phyloP scores from a whole-genome alignment of 345 rosid species.

The Citrus australasica region DNA sequence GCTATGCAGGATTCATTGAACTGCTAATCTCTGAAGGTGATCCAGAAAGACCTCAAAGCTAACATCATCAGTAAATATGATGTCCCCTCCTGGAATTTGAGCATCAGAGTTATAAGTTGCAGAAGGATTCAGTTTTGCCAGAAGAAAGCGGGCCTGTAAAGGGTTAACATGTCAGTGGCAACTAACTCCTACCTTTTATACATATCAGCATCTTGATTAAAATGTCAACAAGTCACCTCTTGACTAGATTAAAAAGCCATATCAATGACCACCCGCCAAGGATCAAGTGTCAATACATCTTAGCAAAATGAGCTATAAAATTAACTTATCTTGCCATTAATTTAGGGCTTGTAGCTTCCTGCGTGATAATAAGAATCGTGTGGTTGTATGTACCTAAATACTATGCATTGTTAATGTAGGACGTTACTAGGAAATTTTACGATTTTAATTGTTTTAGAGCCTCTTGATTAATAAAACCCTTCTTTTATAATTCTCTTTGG shows the following conservation, averaged over 20 bases:
- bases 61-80: slow-evolving; percentile 87
- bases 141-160: slow-evolving; percentile 89
- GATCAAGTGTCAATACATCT: neutral
- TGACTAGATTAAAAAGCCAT: neutral
- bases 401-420: neutral
- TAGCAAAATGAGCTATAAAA: neutral
- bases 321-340: neutral
- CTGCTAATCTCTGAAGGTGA: slow-evolving; percentile 88
- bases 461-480: no score
- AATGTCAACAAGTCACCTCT: neutral
- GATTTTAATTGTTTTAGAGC: no score
- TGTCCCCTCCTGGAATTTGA: slow-evolving; percentile 46
- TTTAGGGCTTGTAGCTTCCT: neutral
- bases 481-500: no score
- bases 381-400: neutral
- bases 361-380: neutral
- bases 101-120: slow-evolving; percentile 56
- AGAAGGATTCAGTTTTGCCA: slow-evolving; percentile 90
- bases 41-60: slow-evolving; percentile 93
- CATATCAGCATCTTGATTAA: neutral
- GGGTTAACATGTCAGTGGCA: neutral
- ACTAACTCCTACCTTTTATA: neutral
- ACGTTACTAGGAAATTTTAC: no score
- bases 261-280: neutral
- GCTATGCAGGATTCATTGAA: slow-evolving; percentile 33